Conservation (phyloP, 495 filamentous ascomycete species). For the Penicillium alfredii region DNA sequence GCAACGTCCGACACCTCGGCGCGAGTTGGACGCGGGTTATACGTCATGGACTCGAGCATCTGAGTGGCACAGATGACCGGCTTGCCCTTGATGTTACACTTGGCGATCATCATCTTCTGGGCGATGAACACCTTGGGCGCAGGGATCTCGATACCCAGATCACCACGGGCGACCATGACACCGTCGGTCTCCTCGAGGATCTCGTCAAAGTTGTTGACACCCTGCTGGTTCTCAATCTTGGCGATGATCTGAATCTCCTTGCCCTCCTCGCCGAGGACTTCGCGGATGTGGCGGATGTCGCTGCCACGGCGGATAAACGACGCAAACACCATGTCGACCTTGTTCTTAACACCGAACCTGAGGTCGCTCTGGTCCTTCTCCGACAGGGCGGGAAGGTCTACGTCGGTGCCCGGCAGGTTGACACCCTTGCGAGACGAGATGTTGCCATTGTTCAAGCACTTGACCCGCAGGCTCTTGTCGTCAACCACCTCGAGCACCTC, state of each 20-base stretch:
- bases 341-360: slow-evolving; percentile 93
- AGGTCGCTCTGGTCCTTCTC: slow-evolving; percentile 96
- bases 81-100: slow-evolving; percentile 99
- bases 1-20: slow-evolving; percentile 98
- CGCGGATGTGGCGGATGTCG: slow-evolving; percentile 88
- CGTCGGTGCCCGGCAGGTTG: slow-evolving; percentile 96
- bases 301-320: slow-evolving; percentile 93
- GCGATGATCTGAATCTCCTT: slow-evolving; percentile 98
- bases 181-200: slow-evolving; percentile 95
- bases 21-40: slow-evolving; percentile 95
- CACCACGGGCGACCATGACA: slow-evolving; percentile 99
- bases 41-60: slow-evolving; percentile 98
- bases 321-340: slow-evolving; percentile 97
- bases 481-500: slow-evolving; percentile 84
- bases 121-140: slow-evolving; percentile 97
- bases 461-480: slow-evolving; percentile 75
- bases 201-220: slow-evolving; percentile 97
- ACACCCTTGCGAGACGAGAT: slow-evolving; percentile 98
- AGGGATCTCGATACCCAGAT: slow-evolving; percentile 96
- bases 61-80: slow-evolving; percentile 91
- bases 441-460: slow-evolving; percentile 91
- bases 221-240: slow-evolving; percentile 99
- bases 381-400: slow-evolving; percentile 95
- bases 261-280: slow-evolving; percentile 86
- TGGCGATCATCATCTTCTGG: slow-evolving; percentile 99